Base-by-base conservation (phyloP, 2,329 filamentous ascomycete species). In the Annulohypoxylon truncatum region DNA sequence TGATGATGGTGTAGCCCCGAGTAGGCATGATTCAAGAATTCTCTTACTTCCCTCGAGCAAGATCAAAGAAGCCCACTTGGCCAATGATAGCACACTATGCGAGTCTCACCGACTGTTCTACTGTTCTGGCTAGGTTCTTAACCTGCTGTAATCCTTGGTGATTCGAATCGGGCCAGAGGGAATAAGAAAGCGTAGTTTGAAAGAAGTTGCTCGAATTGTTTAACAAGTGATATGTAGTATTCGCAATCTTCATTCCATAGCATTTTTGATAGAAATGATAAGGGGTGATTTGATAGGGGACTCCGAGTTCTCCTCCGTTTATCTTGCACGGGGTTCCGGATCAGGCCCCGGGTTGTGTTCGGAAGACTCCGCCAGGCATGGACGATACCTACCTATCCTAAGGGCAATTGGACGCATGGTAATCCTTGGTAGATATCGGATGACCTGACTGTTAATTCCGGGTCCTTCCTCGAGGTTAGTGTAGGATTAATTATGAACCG, bases 391-490 rank as follows among this genome's bases (percentile, higher is more conserved):
- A 35, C 31, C 31, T 35, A 82, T 87, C 51, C 79, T 88, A 28
- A 81, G 81, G 46, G 80, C 85, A 20, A 20, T 64, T 89, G 87
- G 24, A 33, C 24, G 29, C 22, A 44, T 13, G 8, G 22, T 15
- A 18, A 18, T 22, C 31, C 10, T 12, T 40, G 40, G 42, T 22
- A 52, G 46, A 29, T 82, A 84, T 66, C 86, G 88, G 78, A 88
- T 52, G 86, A 89, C 72, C 77, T 88, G 64, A 77, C 77, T 29
- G 81, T 80, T 24, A 85, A 89, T 64, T 73, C 83, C 29, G 82
- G 83, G 0, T 86, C 86, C 1, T 86, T 88, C 72, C 89, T 87
- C 73, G 87, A 89, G 75, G 81, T 82, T 1, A 84, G 84, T 0
- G 75, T 80, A 22, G 76, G 79, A 13, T 82, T 84, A 0, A 77